phyloP scores from a whole-genome alignment of 2,329 filamentous ascomycete genomes.

The Truncatella angustata region DNA sequence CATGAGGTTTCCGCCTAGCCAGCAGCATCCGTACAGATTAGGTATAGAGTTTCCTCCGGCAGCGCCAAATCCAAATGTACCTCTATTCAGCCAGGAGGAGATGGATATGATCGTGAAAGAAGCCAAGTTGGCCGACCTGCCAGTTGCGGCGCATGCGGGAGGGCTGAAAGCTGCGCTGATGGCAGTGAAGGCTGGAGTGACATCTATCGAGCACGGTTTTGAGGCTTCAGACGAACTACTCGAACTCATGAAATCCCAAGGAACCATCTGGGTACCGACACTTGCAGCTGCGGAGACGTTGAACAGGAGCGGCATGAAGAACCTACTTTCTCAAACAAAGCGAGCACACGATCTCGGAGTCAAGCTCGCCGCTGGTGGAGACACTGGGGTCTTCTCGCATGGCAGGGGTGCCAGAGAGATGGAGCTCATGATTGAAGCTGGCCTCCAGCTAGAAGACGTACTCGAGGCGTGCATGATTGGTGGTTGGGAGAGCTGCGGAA shows the following conservation, averaged over 20 bases:
- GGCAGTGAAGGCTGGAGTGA: slow-evolving; percentile 45
- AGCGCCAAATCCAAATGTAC: slow-evolving; percentile 38
- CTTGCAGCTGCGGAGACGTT: slow-evolving; percentile 42
- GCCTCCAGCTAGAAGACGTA: slow-evolving; percentile 47
- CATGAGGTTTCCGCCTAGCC: slow-evolving; percentile 39
- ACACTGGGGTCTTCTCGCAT: slow-evolving; percentile 53
- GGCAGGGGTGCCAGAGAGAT: slow-evolving; percentile 52
- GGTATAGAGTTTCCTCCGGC: slow-evolving; percentile 34
- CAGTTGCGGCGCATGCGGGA: slow-evolving; percentile 42
- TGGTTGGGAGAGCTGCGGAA: slow-evolving; percentile 56
- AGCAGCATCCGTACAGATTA: slow-evolving; percentile 21
- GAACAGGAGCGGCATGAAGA: slow-evolving; percentile 23
- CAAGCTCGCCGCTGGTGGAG: slow-evolving; percentile 49
- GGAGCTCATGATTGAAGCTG: slow-evolving; percentile 51
- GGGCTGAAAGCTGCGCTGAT: slow-evolving; percentile 41
- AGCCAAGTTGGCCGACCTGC: slow-evolving; percentile 36
- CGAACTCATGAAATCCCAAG: slow-evolving; percentile 40
- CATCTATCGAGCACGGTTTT: slow-evolving; percentile 45
- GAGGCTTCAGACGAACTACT: slow-evolving; percentile 38
- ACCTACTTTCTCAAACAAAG: slow-evolving; percentile 38
- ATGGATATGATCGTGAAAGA: slow-evolving; percentile 49
- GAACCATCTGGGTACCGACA: slow-evolving; percentile 51
- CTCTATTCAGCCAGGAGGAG: slow-evolving; percentile 46
- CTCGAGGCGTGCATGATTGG: slow-evolving; percentile 48
- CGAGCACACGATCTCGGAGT: slow-evolving; percentile 45